Evolutionary conservation across 2,329 filamentous ascomycete species (phyloP), one percentile per base, ranked within the genome.

Genomic region (Cercospora beticola): DNA sequence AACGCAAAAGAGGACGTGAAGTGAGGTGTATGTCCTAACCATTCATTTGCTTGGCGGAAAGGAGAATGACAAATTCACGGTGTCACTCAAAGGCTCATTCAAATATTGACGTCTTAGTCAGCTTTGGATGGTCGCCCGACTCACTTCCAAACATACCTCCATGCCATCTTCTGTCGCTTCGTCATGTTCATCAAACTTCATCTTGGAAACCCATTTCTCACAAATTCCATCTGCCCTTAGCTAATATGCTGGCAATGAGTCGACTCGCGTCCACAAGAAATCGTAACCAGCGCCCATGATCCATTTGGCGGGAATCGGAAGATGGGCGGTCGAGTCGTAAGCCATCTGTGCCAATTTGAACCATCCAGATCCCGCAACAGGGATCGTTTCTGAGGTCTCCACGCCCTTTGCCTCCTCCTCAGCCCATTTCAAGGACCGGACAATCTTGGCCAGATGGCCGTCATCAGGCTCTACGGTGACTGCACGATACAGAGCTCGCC

Each of bases 281-380:
- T 57, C 54, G 14, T 57, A 57, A 1, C 54, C 54, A n/a, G 54
- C 23, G 23, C 54, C 54, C 54, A 57, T 57, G 6, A 57, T 57
- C 54, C 54, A 57, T 18, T 57, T 57, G 54, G 54, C 54, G 26
- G 54, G 54, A 9, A 57, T 57, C 23, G 54, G 54, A 18, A 57
- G 54, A n/a, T 28, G 23, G 14, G 54, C 54, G 16, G 54, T 57
- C 23, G 54, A 57, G 54, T 57, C 54, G 28, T 57, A 57, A 16
- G 54, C 54, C 54, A 57, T 57, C 23, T 57, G 54, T n/a, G 54
- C 54, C 54, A 57, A 30, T 31, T n/a, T 16, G 54, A 57, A 57
- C 54, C 54, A 57, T 16, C 54, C 54, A n/a, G 23, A 28, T 31
- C 54, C 54, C 28, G 54, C 54, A n/a, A 57, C 23, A 57, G 54